phyloP scores from a whole-genome alignment of 2,329 filamentous ascomycete species.

The Cladosporium sp. region DNA sequence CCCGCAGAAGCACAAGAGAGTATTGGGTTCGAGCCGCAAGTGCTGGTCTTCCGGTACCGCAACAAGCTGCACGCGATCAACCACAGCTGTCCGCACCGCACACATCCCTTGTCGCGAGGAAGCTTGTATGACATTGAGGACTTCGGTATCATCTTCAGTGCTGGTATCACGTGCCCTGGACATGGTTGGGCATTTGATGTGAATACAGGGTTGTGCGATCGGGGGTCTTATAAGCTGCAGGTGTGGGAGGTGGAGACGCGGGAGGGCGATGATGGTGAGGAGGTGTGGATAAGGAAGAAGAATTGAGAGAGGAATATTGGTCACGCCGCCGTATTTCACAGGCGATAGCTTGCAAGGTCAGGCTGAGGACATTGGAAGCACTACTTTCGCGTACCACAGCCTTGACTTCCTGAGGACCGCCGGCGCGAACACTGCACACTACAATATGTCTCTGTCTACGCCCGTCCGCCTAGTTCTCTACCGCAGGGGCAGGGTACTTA shows the following conservation, averaged over 20 bases:
- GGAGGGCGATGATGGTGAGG: constrained; percentile 26
- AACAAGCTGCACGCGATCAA: constrained; percentile 68
- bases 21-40: constrained; percentile 53
- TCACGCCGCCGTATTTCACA: not conserved
- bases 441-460: not conserved
- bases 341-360: not conserved
- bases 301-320: constrained; percentile 22
- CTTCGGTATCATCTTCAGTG: constrained; percentile 65
- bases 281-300: constrained; percentile 40
- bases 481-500: constrained; percentile 11
- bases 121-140: constrained; percentile 71
- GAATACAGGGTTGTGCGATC: constrained; percentile 63
- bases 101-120: constrained; percentile 65
- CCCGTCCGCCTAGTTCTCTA: not conserved
- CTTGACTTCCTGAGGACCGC: not conserved
- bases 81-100: constrained; percentile 71
- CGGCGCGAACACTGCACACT: not conserved
- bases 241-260: constrained; percentile 65
- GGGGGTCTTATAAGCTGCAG: constrained; percentile 62
- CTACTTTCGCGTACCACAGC: not conserved
- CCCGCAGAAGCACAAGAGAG: constrained; percentile 42
- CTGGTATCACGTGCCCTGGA: constrained; percentile 67
- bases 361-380: not conserved
- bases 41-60: constrained; percentile 66
- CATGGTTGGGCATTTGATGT: constrained; percentile 73